These are phyloP conservation scores for Ambrosia trifida DNA, from an alignment of 129 eudicot species.

Conservation along the genomic window DNA sequence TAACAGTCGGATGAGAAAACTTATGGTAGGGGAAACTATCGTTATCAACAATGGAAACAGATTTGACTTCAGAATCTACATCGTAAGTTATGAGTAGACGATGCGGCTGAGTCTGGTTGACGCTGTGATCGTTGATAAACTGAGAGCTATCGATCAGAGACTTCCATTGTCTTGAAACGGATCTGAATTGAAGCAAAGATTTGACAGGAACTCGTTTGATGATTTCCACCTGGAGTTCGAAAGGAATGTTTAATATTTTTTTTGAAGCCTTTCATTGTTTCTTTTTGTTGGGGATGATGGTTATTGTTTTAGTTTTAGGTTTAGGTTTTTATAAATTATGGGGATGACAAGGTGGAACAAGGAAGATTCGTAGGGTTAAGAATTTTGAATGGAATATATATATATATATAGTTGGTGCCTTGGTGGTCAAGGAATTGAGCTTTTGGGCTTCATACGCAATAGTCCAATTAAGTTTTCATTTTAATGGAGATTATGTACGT, in stretches of 20 bases:
- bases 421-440: no score
- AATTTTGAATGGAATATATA: no score
- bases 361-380: no score
- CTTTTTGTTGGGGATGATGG: no score
- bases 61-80: not conserved
- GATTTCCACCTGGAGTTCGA: not conserved
- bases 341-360: no score
- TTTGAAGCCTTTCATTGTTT: no score
- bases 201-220: not conserved
- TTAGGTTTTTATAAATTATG: no score
- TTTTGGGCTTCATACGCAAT: no score
- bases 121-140: not conserved
- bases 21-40: not conserved
- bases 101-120: not conserved
- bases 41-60: not conserved
- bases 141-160: not conserved
- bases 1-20: not conserved
- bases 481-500: no score
- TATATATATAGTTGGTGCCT: no score
- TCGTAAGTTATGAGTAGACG: not conserved
- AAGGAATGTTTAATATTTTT: not conserved
- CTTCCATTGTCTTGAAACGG: constrained; percentile 6
- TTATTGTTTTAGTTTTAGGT: no score
- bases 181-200: constrained; percentile 3
- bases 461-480: no score